phyloP scores from a whole-genome alignment of 106 monocot genomes.

The Acanthochlamys bracteata region DNA sequence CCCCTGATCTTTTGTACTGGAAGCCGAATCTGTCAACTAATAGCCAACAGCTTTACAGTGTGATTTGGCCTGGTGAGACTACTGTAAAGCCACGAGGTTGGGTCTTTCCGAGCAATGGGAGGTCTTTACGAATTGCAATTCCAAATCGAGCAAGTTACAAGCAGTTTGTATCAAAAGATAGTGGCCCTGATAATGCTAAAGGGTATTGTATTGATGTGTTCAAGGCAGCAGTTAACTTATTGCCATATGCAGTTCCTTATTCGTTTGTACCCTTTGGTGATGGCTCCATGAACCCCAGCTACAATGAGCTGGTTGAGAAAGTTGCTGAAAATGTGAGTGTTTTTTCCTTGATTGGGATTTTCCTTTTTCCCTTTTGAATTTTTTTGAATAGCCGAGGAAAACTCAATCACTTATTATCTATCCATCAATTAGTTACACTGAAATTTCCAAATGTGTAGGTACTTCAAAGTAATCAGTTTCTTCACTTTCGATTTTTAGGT shows the following conservation, averaged over 20 bases:
- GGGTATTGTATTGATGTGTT: constrained; percentile 42
- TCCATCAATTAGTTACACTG: neutral
- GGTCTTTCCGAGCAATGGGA: constrained; percentile 39
- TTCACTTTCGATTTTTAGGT: neutral
- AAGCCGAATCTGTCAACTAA: constrained; percentile 9
- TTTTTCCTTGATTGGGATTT: neutral
- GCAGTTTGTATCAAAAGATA: constrained; percentile 17
- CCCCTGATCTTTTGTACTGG: constrained; percentile 20
- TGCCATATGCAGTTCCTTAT: constrained; percentile 35
- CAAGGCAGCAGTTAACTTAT: constrained; percentile 23
- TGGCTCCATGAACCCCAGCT: constrained; percentile 32
- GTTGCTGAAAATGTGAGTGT: constrained; percentile 31
- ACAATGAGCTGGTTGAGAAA: constrained; percentile 24
- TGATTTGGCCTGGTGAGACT: constrained; percentile 38
- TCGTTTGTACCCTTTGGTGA: constrained; percentile 25
- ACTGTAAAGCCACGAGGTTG: constrained; percentile 28
- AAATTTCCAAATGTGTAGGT: neutral
- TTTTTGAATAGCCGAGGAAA: neutral
- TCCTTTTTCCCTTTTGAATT: neutral
- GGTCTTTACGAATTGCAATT: constrained; percentile 33
- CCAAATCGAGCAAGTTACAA: constrained; percentile 30
- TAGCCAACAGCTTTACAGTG: constrained; percentile 22
- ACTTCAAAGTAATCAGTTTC: no score
- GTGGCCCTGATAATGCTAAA: constrained; percentile 13
- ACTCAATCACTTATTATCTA: neutral